Percentiles rank a stretch among this genome's conserved stretches.
These are phyloP conservation scores for Neofusicoccum umdonicola DNA, from an alignment of 2,329 filamentous ascomycete genomes.

Conservation along the genomic window DNA sequence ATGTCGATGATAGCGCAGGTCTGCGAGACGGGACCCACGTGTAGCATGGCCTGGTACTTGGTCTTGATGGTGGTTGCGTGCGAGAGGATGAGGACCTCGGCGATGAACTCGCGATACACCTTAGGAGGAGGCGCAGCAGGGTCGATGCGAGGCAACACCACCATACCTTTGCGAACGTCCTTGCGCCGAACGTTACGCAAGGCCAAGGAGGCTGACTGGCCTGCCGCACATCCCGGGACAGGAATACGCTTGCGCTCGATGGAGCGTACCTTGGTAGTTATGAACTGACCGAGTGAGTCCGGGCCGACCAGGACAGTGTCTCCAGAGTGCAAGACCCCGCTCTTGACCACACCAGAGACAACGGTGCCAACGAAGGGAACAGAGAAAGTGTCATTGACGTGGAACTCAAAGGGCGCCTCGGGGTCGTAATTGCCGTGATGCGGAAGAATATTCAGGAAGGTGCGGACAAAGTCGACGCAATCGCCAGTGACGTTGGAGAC, in stretches of 20 bases:
- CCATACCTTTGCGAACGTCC: slow-evolving; percentile 97
- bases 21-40: slow-evolving; percentile 91
- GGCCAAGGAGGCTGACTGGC: slow-evolving; percentile 90
- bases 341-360: slow-evolving; percentile 87
- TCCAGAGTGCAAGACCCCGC: slow-evolving; percentile 80
- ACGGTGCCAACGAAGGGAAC: slow-evolving; percentile 97
- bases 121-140: slow-evolving; percentile 56
- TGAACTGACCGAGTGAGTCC: slow-evolving; percentile 86
- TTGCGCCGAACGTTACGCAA: slow-evolving; percentile 83
- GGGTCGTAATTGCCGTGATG: slow-evolving; percentile 91
- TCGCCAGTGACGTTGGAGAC: slow-evolving; percentile 97
- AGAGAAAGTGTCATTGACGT: slow-evolving; percentile 96
- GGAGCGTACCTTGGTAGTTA: slow-evolving; percentile 78
- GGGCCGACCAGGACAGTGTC: slow-evolving; percentile 87
- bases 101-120: slow-evolving; percentile 51
- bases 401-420: slow-evolving; percentile 86
- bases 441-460: slow-evolving; percentile 91
- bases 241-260: slow-evolving; percentile 93
- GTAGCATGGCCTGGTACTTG: slow-evolving; percentile 97
- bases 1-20: slow-evolving; percentile 98
- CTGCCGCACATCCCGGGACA: slow-evolving; percentile 83
- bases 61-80: slow-evolving; percentile 97
- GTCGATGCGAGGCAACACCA: slow-evolving; percentile 82
- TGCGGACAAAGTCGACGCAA: slow-evolving; percentile 83
- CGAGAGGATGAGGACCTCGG: slow-evolving; percentile 87